Percentiles rank a stretch among this genome's conserved stretches.
Evolutionary conservation across 2,329 filamentous ascomycete species (phyloP).

Genomic region (Stenocarpella maydis): DNA sequence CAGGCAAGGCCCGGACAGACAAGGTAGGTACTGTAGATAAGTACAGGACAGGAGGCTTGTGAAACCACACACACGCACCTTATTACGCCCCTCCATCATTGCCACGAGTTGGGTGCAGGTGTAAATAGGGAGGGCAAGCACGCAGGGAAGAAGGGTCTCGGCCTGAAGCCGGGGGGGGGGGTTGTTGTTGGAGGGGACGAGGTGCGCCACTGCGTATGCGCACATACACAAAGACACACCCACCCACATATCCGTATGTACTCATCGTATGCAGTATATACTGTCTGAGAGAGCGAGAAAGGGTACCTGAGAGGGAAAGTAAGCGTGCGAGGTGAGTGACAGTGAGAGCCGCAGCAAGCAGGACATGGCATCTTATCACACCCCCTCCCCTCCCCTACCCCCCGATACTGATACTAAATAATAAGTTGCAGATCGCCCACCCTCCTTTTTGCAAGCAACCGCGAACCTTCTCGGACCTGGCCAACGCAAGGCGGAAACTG

Average conservation of each 20-base stretch:
- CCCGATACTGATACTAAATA: constrained; percentile 10
- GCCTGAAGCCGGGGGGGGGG: neutral
- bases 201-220: constrained; percentile 4
- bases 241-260: too few species aligned
- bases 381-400: neutral
- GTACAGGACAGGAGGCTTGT: neutral
- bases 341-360: too few species aligned
- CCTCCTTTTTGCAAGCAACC: neutral
- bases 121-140: neutral
- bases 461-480: neutral
- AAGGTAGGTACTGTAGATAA: neutral
- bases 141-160: neutral
- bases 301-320: too few species aligned
- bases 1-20: too few species aligned
- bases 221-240: neutral
- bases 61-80: constrained; percentile 6
- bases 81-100: too few species aligned
- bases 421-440: constrained; percentile 31
- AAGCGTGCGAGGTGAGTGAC: neutral
- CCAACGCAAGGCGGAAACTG: constrained; percentile 10
- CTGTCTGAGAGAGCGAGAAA: too few species aligned
- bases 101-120: neutral
- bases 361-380: neutral
- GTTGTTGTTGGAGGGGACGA: too few species aligned
- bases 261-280: too few species aligned